Percentiles rank a stretch among this genome's conserved stretches.
Evolutionary conservation across 306 rosid species (phyloP).

Genomic region (Prunus mira): DNA sequence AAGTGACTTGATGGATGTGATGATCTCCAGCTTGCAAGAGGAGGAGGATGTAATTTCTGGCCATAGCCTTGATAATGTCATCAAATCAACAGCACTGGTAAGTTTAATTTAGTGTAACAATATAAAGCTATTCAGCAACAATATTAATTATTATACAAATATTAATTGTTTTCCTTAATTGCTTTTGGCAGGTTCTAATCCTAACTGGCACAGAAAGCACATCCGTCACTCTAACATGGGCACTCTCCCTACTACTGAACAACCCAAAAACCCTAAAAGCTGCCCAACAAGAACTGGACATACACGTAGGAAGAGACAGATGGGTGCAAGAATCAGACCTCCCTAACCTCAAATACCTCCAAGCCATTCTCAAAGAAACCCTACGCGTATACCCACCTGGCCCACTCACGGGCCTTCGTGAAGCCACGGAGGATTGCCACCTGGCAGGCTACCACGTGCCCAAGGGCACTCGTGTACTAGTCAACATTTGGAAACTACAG

Average conservation of each 20-base stretch:
- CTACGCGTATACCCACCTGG: constrained; percentile 31
- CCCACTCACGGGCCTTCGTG: constrained; percentile 31
- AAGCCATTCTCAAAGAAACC: constrained; percentile 35
- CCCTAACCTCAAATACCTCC: constrained; percentile 24
- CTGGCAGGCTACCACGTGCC: constrained; percentile 9
- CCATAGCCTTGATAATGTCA: constrained; percentile 37
- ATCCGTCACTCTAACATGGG: constrained; percentile 28
- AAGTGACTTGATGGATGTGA: constrained; percentile 43
- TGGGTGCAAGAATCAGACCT: constrained; percentile 44
- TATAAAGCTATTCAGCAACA: no score
- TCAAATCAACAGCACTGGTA: constrained; percentile 66
- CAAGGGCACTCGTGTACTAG: constrained; percentile 31
- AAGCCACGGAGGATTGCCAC: constrained; percentile 34
- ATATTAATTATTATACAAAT: no score
- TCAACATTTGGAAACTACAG: constrained; percentile 35
- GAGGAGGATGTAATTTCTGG: constrained; percentile 32
- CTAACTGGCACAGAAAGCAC: constrained; percentile 31
- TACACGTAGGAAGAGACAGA: constrained; percentile 18
- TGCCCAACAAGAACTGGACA: constrained; percentile 35
- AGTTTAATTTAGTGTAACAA: no score
- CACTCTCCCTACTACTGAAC: constrained; percentile 24
- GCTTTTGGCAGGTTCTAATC: constrained; percentile 12
- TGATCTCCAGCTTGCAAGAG: constrained; percentile 34
- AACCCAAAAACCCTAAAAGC: constrained; percentile 23
- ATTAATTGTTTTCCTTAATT: no score